A percentile compares a stretch with the other conserved stretches of the same genome.
These are phyloP conservation scores for Anethum foeniculum DNA, from an alignment of 140 eudicot genomes.

Conservation along the genomic window DNA sequence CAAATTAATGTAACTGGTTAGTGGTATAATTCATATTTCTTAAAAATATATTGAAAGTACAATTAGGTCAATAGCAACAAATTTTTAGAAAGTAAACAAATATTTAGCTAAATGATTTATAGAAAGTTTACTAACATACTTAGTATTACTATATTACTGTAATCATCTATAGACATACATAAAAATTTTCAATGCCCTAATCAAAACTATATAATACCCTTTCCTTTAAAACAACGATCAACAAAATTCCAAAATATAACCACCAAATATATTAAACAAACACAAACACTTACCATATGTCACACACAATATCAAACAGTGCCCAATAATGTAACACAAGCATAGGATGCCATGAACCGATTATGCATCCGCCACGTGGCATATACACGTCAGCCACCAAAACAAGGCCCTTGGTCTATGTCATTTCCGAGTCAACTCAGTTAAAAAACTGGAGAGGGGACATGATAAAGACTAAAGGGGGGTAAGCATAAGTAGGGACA, in stretches of 20 bases:
- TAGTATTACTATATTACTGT: too few species aligned
- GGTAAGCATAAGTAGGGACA: conserved; percentile 15
- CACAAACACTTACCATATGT: background rate
- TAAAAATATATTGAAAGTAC: too few species aligned
- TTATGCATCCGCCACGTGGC: background rate
- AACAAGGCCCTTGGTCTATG: background rate
- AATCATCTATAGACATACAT: too few species aligned
- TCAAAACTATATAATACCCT: too few species aligned
- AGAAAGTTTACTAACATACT: too few species aligned
- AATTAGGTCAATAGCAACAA: too few species aligned
- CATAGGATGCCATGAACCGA: background rate
- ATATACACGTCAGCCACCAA: background rate
- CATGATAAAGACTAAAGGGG: background rate
- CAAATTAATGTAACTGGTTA: too few species aligned
- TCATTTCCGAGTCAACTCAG: conserved; percentile 2
- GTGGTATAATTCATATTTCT: too few species aligned
- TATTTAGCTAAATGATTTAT: too few species aligned
- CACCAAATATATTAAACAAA: background rate
- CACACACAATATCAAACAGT: background rate
- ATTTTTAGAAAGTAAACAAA: too few species aligned
- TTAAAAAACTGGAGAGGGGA: background rate
- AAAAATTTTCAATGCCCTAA: too few species aligned
- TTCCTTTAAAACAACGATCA: too few species aligned
- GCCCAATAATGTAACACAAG: background rate
- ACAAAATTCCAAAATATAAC: background rate